Evolutionary conservation across 108 stramenopile species (phyloP), one percentile per base, ranked within the genome.

Genomic region (Poteriospumella lacustris): DNA sequence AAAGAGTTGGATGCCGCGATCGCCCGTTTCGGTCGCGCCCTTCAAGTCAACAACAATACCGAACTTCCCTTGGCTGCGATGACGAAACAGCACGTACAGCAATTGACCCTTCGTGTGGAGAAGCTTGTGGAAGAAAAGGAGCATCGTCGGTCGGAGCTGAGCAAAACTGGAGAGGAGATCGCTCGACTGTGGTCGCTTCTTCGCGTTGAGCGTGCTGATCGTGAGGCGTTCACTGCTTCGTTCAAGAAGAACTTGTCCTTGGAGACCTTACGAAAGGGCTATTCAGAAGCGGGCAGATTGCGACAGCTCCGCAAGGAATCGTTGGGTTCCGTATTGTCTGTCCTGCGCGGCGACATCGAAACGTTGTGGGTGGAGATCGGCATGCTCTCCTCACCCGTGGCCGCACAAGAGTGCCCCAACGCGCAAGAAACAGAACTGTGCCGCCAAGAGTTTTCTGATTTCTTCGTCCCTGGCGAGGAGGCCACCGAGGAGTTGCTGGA

Each of bases 151-250:
- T 5, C 26, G 9, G 12, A 73, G 5, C 41, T 73, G 3, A 28
- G 31, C 5, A 5, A 56, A 42, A 73, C 43, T 12, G 70, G 70
- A 33, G 70, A 15, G 26, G 70, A 73, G 43, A 73, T 73, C 36
- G 70, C 70, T 33, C 38, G 33, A 38, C 31, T 73, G 42, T 73
- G 70, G 70, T 52, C 70, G 5, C 41, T 73, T 42, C 41, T 73
- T 39, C 70, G 70, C 33, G 36, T 73, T 42, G 31, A n/a, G 5
- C 36, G 31, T 42, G 12, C 33, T 29, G 70, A 73, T 42, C 12
- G 70, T 29, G 70, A 73, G 42, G 70, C 70, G 28, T 73, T 73
- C 47, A n/a, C 26, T 33, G 28, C 44, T 42, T 73, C 70, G 28
- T 73, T 73, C 31, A 15, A 73, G 36, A 5, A 29, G 5, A 73